Evolutionary conservation across 768 basidiomycete species (phyloP), one percentile per base, ranked within the genome.

Genomic region (Mycena filopes): DNA sequence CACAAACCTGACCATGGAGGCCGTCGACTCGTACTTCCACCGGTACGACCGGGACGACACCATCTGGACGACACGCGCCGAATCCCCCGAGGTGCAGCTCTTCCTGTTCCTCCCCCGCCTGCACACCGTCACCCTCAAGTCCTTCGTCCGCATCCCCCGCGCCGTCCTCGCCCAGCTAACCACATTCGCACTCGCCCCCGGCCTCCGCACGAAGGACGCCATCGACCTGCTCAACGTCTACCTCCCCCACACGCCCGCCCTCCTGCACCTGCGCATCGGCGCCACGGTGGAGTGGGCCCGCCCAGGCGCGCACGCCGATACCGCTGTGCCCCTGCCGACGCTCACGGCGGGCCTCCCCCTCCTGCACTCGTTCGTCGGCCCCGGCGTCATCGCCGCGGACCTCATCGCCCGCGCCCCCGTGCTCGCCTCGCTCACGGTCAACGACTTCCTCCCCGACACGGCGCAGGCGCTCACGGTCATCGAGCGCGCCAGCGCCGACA

Each of bases 291-390:
- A 36, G 38, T 38, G 23, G 25, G n/a, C n/a, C n/a, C n/a, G n/a
- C n/a, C n/a, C n/a, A n/a, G 2, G 25, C 13, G 7, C 29, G 4
- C n/a, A n/a, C n/a, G n/a, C n/a, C n/a, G n/a, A n/a, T n/a, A n/a
- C n/a, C n/a, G n/a, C n/a, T n/a, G n/a, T n/a, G n/a, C n/a, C n/a
- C n/a, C 46, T 36, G 15, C 60, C 43, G 16, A 29, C 33, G 23
- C 13, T 54, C 50, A 16, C 2, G 23, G 29, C 23, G 42, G 20
- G 43, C 20, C 33, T 47, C 2, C 43, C 42, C 20, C 41, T 51
- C 6, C 51, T 62, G 16, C 21, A 62, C 36, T 46, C 60, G 33
- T 33, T 56, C 29, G 13, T n/a, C n/a, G 61, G 54, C 8, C 55
- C 61, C 11, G 26, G 15, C 15, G 33, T 25, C 23, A 29, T 50